Percentiles rank a stretch among this genome's conserved stretches.
Evolutionary conservation across 2,329 filamentous ascomycete genomes (phyloP).

Genomic region (Tolypocladium pustulatum): DNA sequence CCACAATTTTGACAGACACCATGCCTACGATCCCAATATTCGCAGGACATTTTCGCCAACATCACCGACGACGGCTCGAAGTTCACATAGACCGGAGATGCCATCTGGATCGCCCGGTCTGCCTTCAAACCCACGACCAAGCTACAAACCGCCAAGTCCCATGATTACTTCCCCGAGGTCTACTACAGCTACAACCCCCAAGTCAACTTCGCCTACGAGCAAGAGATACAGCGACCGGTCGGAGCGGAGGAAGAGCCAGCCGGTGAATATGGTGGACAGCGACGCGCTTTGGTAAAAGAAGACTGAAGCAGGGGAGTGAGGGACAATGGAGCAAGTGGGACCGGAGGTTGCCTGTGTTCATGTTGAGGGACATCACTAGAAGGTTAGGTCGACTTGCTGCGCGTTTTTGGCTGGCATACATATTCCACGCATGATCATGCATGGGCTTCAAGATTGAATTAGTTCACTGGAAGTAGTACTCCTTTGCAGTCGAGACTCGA

Average conservation of each 20-base stretch:
- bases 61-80: conserved; percentile 10
- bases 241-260: conserved; percentile 1
- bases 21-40: conserved; percentile 23
- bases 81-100: conserved; percentile 11
- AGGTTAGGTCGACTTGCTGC: not conserved
- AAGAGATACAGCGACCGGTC: conserved; percentile 6
- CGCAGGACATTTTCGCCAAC: conserved; percentile 17
- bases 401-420: not conserved
- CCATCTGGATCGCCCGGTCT: conserved; percentile 17
- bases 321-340: not conserved
- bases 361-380: not conserved
- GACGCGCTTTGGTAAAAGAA: conserved; percentile 9
- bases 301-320: not conserved
- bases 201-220: conserved; percentile 3
- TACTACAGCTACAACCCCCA: conserved; percentile 4
- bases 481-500: not conserved
- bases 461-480: too few relatives aligned
- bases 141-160: conserved; percentile 10
- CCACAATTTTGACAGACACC: conserved; percentile 14
- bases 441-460: not conserved
- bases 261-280: conserved; percentile 8
- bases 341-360: not conserved
- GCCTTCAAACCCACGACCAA: conserved; percentile 16
- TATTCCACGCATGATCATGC: not conserved
- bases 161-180: conserved; percentile 7